Percentiles rank a stretch among this genome's conserved stretches.
Conservation (phyloP, 331 rosid species). For the Spiraea crenata region DNA sequence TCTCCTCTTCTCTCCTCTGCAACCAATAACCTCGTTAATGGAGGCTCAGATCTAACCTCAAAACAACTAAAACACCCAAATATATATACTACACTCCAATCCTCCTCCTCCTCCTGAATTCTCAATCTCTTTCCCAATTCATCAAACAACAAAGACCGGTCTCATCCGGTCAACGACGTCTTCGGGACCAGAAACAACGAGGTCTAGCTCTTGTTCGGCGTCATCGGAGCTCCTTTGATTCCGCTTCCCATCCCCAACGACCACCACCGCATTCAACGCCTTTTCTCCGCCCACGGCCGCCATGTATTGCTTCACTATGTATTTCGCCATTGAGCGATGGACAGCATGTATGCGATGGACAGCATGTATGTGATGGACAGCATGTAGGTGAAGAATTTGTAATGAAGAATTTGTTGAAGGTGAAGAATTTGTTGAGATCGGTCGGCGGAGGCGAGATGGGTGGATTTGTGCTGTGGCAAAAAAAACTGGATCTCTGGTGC, state of each 20-base stretch:
- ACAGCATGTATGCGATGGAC: constrained; percentile 91
- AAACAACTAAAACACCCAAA: background rate
- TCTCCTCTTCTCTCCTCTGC: no score
- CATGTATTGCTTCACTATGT: no score
- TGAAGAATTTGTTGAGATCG: constrained; percentile 41
- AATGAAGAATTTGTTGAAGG: no score
- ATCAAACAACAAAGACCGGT: constrained; percentile 41
- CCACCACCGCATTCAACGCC: constrained; percentile 44
- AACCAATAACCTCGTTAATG: no score
- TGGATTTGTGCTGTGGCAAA: constrained; percentile 96
- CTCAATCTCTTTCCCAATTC: constrained; percentile 3
- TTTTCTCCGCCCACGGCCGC: no score
- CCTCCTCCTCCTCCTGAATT: constrained; percentile 3
- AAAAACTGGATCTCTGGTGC: constrained; percentile 81
- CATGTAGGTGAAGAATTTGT: no score
- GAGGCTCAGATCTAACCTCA: no score
- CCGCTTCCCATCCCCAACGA: constrained; percentile 56
- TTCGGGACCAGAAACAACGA: constrained; percentile 65
- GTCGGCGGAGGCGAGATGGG: constrained; percentile 67
- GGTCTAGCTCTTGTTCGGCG: constrained; percentile 72
- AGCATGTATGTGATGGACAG: no score
- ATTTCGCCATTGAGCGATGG: constrained; percentile 59
- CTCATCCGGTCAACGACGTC: constrained; percentile 32
- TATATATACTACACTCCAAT: background rate
- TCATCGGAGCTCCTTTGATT: constrained; percentile 49